Conservation (phyloP, 2,329 filamentous ascomycete genomes). For the Calonectria crousiana region DNA sequence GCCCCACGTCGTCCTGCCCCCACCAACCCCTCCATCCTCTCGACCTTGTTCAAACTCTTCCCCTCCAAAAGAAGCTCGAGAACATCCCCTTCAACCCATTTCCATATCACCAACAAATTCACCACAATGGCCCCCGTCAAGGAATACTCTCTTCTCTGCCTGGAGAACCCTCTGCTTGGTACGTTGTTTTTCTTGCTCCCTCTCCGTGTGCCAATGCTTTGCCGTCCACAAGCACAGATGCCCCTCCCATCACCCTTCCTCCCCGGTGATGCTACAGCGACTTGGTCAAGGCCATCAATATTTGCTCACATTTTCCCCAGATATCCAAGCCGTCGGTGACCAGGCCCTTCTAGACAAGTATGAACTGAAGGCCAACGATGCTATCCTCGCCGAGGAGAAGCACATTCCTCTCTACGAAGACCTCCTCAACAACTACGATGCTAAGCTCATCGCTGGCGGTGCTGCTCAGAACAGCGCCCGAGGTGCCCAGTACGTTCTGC, state of each 20-base stretch:
- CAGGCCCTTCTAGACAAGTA: slow-evolving; percentile 92
- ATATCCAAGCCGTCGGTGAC: slow-evolving; percentile 91
- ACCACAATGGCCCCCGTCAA: slow-evolving; percentile 77
- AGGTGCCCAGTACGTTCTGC: slow-evolving; percentile 95
- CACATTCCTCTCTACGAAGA: slow-evolving; percentile 94
- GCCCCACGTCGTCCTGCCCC: slow-evolving; percentile 39
- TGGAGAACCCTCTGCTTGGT: slow-evolving; percentile 98
- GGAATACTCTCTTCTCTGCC: slow-evolving; percentile 89
- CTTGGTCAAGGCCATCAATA: not conserved
- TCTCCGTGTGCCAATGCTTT: slow-evolving; percentile 3
- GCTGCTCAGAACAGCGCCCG: slow-evolving; percentile 98
- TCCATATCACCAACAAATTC: slow-evolving; percentile 33
- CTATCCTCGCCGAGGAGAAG: slow-evolving; percentile 94
- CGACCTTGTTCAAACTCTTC: slow-evolving; percentile 45
- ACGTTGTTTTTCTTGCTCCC: slow-evolving; percentile 50
- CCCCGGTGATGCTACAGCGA: slow-evolving; percentile 11
- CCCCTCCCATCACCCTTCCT: not conserved
- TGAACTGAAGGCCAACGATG: slow-evolving; percentile 93
- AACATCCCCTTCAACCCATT: slow-evolving; percentile 29
- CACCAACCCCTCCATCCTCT: slow-evolving; percentile 42
- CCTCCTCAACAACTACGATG: slow-evolving; percentile 89
- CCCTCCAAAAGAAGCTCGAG: slow-evolving; percentile 32
- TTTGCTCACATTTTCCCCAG: slow-evolving; percentile 56
- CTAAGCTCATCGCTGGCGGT: slow-evolving; percentile 94
- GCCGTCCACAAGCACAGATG: not conserved